Evolutionary conservation across 768 basidiomycete species (phyloP).

Genomic region (Hygrocybe coccinea): DNA sequence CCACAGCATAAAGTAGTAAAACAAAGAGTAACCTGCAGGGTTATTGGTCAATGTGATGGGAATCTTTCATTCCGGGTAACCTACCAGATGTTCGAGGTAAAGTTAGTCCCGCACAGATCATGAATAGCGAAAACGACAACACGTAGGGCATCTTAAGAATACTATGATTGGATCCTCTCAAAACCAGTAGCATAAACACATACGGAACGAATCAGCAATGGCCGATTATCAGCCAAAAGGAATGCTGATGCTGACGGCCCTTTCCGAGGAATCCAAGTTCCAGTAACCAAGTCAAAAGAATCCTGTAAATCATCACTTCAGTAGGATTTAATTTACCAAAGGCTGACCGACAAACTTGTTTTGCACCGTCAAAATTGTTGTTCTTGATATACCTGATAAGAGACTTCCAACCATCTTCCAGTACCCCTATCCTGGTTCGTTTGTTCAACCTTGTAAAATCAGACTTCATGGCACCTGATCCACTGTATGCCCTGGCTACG

Average conservation of each 20-base stretch:
- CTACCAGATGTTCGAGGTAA: conserved; percentile 82
- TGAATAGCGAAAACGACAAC: conserved; percentile 75
- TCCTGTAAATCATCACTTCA: conserved; percentile 47
- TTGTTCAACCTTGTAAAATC: conserved; percentile 95
- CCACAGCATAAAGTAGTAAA: conserved; percentile 84
- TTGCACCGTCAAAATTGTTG: conserved; percentile 92
- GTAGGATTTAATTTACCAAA: not conserved
- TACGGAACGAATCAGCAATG: conserved; percentile 81
- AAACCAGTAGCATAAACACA: conserved; percentile 23
- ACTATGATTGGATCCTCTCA: not conserved
- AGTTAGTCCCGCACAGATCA: conserved; percentile 82
- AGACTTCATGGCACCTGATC: conserved; percentile 92
- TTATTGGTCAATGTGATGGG: conserved; percentile 6
- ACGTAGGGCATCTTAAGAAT: conserved; percentile 79
- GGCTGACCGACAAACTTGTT: conserved; percentile 56
- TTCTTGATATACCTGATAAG: conserved; percentile 86
- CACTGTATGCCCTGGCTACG: conserved; percentile 87
- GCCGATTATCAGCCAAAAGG: conserved; percentile 71
- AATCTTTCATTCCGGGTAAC: conserved; percentile 24
- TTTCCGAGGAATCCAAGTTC: conserved; percentile 80
- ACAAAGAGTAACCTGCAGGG: conserved; percentile 69
- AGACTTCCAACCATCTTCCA: conserved; percentile 87
- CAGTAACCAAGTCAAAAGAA: conserved; percentile 91
- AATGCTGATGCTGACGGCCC: conserved; percentile 66
- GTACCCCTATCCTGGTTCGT: conserved; percentile 69